Percentiles rank a stretch among this genome's conserved stretches.
phyloP scores from a whole-genome alignment of 495 filamentous ascomycete species.

The Aspergillus cavernicola region DNA sequence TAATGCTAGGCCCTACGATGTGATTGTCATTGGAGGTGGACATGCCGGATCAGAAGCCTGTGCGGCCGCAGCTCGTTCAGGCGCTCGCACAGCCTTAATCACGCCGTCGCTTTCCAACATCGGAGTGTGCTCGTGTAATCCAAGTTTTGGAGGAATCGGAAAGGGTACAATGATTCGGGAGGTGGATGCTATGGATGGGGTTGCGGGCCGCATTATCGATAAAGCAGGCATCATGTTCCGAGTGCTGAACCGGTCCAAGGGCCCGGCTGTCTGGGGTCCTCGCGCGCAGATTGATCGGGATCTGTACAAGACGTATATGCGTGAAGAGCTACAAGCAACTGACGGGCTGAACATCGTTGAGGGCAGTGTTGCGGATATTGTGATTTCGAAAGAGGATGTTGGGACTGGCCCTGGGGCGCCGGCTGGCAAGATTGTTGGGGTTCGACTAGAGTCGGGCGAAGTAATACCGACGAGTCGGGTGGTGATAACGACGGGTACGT shows the following conservation, averaged over 20 bases:
- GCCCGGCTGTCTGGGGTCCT: constrained; percentile 94
- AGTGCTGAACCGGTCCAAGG: constrained; percentile 82
- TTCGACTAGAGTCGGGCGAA: constrained; percentile 85
- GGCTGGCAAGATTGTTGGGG: constrained; percentile 71
- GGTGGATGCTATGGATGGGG: constrained; percentile 90
- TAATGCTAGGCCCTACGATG: constrained; percentile 71
- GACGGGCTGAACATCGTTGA: constrained; percentile 73
- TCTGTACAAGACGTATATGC: constrained; percentile 89
- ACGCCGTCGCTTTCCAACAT: constrained; percentile 86
- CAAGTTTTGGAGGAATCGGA: constrained; percentile 96
- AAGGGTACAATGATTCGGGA: constrained; percentile 96
- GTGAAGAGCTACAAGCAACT: constrained; percentile 74
- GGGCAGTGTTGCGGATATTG: constrained; percentile 89
- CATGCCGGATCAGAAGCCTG: constrained; percentile 95
- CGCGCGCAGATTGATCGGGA: constrained; percentile 93
- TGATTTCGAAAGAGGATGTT: constrained; percentile 52
- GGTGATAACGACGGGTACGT: constrained; percentile 94
- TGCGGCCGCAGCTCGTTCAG: constrained; percentile 85
- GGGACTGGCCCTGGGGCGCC: constrained; percentile 49
- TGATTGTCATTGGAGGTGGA: constrained; percentile 91
- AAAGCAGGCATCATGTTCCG: constrained; percentile 92
- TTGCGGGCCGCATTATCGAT: constrained; percentile 86
- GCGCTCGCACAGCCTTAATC: constrained; percentile 84
- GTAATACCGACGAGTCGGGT: constrained; percentile 76
- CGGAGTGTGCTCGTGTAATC: constrained; percentile 96